Evolutionary conservation across 2,329 filamentous ascomycete species (phyloP).

Genomic region (Dothidotthia symphoricarpi): DNA sequence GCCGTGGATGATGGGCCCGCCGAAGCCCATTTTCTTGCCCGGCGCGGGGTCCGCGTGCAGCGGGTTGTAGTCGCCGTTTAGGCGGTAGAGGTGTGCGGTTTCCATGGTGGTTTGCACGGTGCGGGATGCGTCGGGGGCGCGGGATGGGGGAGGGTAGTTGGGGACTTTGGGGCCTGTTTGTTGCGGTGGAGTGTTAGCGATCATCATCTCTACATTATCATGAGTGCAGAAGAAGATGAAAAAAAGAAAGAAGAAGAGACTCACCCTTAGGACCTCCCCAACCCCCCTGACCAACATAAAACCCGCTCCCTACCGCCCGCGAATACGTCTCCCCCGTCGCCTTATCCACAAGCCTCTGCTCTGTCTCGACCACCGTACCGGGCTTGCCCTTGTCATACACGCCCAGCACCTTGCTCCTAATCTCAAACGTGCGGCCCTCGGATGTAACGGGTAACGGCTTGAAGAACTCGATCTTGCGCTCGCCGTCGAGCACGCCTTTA

Average conservation of each 20-base stretch:
- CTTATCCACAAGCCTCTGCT: constrained; percentile 72
- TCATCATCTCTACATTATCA: too few species aligned
- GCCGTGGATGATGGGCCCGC: constrained; percentile 84
- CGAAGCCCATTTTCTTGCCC: constrained; percentile 85
- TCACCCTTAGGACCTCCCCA: constrained; percentile 89
- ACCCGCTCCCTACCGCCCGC: constrained; percentile 66
- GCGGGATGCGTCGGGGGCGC: constrained; percentile 67
- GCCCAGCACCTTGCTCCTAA: constrained; percentile 73
- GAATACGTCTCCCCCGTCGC: constrained; percentile 68
- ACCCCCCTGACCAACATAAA: constrained; percentile 75
- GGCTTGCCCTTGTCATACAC: constrained; percentile 89
- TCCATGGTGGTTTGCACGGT: constrained; percentile 69
- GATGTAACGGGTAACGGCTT: constrained; percentile 73
- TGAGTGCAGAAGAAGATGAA: too few species aligned
- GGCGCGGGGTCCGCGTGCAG: constrained; percentile 85
- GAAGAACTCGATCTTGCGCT: constrained; percentile 74
- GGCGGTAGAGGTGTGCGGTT: constrained; percentile 61
- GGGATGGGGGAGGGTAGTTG: constrained; percentile 74
- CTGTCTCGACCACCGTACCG: constrained; percentile 76
- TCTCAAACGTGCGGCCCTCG: constrained; percentile 70
- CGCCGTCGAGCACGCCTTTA: constrained; percentile 74
- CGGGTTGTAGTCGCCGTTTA: constrained; percentile 94
- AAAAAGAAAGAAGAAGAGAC: constrained; percentile 6
- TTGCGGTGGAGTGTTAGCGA: too few species aligned
- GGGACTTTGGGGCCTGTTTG: constrained; percentile 65